A percentile compares a stretch with the other conserved stretches of the same genome.
Evolutionary conservation across 352 stramenopile genomes (phyloP).

Genomic region (Globisporangium carolinianum): DNA sequence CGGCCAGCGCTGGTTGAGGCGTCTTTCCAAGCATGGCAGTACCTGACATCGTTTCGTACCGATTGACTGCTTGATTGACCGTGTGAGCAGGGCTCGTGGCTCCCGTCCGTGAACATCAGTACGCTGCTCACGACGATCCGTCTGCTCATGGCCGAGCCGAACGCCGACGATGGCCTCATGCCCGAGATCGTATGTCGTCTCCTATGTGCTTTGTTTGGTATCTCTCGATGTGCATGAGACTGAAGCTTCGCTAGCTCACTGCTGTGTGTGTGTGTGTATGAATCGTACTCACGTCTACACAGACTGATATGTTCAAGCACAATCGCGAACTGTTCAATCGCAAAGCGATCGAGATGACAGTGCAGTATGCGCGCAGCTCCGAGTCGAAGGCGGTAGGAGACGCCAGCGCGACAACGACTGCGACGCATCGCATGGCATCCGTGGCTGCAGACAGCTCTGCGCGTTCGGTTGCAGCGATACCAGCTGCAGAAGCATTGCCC

Average conservation of each 20-base stretch:
- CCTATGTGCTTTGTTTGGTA: no score
- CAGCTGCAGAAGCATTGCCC: not conserved
- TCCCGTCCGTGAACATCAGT: conserved; percentile 89
- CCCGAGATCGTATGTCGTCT: conserved; percentile 64
- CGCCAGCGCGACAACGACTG: not conserved
- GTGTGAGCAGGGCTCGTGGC: conserved; percentile 68
- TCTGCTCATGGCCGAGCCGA: conserved; percentile 87
- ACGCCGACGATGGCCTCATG: conserved; percentile 88
- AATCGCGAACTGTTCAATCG: conserved; percentile 62
- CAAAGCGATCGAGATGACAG: conserved; percentile 58
- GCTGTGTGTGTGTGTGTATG: not conserved
- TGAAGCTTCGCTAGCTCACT: not conserved
- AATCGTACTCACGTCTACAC: not conserved
- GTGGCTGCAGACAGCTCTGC: not conserved
- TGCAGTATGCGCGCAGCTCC: conserved; percentile 29
- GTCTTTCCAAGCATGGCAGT: no score
- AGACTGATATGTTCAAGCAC: conserved; percentile 79
- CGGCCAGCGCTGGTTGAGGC: not conserved
- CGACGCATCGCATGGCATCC: not conserved
- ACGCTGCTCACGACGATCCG: conserved; percentile 88
- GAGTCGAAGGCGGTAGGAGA: not conserved
- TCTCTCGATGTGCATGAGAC: no score
- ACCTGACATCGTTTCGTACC: no score
- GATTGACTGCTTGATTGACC: not conserved
- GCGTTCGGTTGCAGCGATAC: no score